Evolutionary conservation across 2,329 filamentous ascomycete genomes (phyloP).

Genomic region (Fusarium compactum): DNA sequence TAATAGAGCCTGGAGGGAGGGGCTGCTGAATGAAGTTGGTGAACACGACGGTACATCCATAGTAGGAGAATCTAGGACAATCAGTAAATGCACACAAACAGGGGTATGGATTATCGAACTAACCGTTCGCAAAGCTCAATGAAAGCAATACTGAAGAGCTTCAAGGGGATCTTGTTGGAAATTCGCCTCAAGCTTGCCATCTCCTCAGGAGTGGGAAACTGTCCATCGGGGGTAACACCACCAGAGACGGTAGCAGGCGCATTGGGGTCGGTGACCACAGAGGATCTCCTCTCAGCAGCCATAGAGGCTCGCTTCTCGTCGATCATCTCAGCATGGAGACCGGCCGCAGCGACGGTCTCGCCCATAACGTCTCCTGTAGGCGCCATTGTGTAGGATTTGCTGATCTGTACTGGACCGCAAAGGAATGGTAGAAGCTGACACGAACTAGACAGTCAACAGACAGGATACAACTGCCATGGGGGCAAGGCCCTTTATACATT

Average conservation of each 20-base stretch:
- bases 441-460: not conserved
- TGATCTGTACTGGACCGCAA: slow-evolving; percentile 3
- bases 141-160: slow-evolving; percentile 72
- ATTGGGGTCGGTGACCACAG: slow-evolving; percentile 34
- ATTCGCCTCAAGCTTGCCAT: slow-evolving; percentile 65
- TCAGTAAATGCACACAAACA: not conserved
- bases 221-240: slow-evolving; percentile 11
- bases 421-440: slow-evolving; percentile 4
- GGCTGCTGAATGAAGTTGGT: slow-evolving; percentile 74
- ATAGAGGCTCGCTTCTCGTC: slow-evolving; percentile 50
- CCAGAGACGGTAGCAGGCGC: not conserved
- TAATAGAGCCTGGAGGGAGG: slow-evolving; percentile 65
- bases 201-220: slow-evolving; percentile 53
- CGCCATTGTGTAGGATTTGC: slow-evolving; percentile 42
- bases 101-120: not conserved
- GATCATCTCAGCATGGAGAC: slow-evolving; percentile 45
- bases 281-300: slow-evolving; percentile 48
- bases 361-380: slow-evolving; percentile 51
- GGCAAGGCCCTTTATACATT: slow-evolving; percentile 25
- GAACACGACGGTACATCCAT: slow-evolving; percentile 72
- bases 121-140: slow-evolving; percentile 76
- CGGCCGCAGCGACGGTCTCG: slow-evolving; percentile 51
- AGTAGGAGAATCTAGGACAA: slow-evolving; percentile 71
- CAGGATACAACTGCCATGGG: not conserved
- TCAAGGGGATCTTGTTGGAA: slow-evolving; percentile 68